A percentile compares a stretch with the other conserved stretches of the same genome.
Conservation (phyloP, 441 rosid species). For the Jatropha podagrica region DNA sequence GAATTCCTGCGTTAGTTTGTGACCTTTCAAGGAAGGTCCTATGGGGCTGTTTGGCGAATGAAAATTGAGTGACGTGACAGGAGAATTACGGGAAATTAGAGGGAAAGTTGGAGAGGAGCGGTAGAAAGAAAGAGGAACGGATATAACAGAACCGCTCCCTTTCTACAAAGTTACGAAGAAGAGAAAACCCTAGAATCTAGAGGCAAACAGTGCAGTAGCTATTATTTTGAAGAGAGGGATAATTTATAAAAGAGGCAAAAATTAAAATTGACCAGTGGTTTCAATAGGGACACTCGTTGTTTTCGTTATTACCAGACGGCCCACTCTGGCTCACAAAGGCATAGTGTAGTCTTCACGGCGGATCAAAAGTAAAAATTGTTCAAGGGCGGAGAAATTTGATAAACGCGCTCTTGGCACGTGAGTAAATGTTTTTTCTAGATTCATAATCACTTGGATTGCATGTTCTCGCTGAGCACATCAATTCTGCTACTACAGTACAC, state of each 20-base stretch:
- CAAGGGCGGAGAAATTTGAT: not conserved
- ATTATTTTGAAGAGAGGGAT: not conserved
- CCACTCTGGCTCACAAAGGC: not conserved
- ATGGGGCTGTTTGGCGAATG: constrained; percentile 21
- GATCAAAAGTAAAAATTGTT: not conserved
- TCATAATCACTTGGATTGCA: no score
- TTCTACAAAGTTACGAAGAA: not conserved
- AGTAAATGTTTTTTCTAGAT: not conserved
- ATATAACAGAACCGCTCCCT: constrained; percentile 36
- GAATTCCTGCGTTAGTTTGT: not conserved
- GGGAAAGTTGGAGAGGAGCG: constrained; percentile 27
- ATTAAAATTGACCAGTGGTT: not conserved
- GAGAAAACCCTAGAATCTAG: not conserved
- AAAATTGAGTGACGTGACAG: constrained; percentile 16
- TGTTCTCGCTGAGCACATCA: no score
- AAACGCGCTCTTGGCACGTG: not conserved
- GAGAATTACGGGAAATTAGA: constrained; percentile 13
- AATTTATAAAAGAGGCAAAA: not conserved
- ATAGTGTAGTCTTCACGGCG: not conserved
- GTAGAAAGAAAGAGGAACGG: not conserved
- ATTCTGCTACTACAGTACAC: no score
- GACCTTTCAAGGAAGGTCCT: constrained; percentile 16
- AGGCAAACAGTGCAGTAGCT: not conserved
- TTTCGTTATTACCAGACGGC: not conserved
- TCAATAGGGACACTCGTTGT: not conserved